These are phyloP conservation scores for Populus euphratica DNA, from an alignment of 345 rosid genomes.

Conservation along the genomic window DNA sequence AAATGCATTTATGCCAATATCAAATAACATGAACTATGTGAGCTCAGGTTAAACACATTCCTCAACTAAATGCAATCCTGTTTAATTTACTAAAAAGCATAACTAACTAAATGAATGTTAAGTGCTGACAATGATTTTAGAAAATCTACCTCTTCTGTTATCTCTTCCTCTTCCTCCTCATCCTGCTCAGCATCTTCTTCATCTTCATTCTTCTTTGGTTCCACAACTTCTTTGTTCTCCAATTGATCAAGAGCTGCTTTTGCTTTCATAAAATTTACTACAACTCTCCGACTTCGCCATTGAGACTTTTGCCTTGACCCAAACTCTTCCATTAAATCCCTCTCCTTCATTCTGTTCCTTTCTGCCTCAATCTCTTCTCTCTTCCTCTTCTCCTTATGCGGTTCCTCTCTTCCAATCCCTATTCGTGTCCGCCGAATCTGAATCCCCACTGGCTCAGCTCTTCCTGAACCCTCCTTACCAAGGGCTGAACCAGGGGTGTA, in stretches of 20 bases:
- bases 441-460: slow-evolving; percentile 70
- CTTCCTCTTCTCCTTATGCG: slow-evolving; percentile 74
- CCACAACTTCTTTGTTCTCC: slow-evolving; percentile 66
- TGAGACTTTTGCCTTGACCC: slow-evolving; percentile 79
- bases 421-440: slow-evolving; percentile 81
- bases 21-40: not conserved
- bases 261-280: slow-evolving; percentile 67
- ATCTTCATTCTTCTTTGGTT: slow-evolving; percentile 52
- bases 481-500: slow-evolving; percentile 83
- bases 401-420: slow-evolving; percentile 84
- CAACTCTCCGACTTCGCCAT: slow-evolving; percentile 67
- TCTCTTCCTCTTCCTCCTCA: slow-evolving; percentile 65
- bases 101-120: not conserved
- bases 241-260: slow-evolving; percentile 86
- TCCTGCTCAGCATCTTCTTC: slow-evolving; percentile 47
- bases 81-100: not conserved
- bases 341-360: slow-evolving; percentile 49
- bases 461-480: slow-evolving; percentile 74
- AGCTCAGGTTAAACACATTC: not conserved
- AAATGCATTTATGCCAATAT: not conserved
- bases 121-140: not conserved
- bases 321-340: slow-evolving; percentile 68
- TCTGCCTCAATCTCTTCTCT: slow-evolving; percentile 61
- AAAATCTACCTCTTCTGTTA: slow-evolving; percentile 64
- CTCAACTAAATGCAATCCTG: not conserved